phyloP scores from a whole-genome alignment of 2,329 filamentous ascomycete genomes.

The Ceratocystis cubensis region DNA sequence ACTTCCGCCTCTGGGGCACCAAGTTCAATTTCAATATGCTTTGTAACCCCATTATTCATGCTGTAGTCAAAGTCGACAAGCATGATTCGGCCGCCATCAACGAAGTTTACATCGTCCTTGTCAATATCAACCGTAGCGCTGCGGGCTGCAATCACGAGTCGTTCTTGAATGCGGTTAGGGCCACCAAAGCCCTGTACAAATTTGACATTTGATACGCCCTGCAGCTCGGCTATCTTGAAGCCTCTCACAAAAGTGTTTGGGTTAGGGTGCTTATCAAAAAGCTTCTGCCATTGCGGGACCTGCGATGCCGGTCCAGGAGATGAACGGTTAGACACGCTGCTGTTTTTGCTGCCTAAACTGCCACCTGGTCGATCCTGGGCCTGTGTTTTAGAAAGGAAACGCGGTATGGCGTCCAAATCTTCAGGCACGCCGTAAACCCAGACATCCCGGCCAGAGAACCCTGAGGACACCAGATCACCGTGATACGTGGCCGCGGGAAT shows the following conservation, averaged over 20 bases:
- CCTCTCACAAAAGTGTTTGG: conserved; percentile 61
- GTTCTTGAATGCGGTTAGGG: conserved; percentile 38
- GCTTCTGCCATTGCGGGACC: conserved; percentile 55
- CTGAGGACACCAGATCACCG: conserved; percentile 60
- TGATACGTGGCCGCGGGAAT: conserved; percentile 55
- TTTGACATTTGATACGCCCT: conserved; percentile 54
- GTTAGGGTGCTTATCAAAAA: conserved; percentile 57
- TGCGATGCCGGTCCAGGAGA: conserved; percentile 25
- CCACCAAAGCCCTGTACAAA: conserved; percentile 51
- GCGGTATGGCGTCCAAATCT: conserved; percentile 51
- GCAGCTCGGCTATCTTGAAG: conserved; percentile 49
- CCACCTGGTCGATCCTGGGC: conserved; percentile 23
- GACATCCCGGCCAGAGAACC: conserved; percentile 58
- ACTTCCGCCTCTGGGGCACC: conserved; percentile 57
- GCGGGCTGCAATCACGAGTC: conserved; percentile 58
- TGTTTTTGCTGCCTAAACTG: conserved; percentile 29
- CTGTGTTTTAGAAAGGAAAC: conserved; percentile 25
- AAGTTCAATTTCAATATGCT: conserved; percentile 55
- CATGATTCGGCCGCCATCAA: conserved; percentile 64
- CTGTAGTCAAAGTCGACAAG: conserved; percentile 63
- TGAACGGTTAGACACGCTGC: conserved; percentile 25
- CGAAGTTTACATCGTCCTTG: conserved; percentile 59
- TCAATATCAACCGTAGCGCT: conserved; percentile 53
- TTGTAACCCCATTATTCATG: conserved; percentile 44
- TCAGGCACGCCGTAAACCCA: conserved; percentile 72